Evolutionary conservation across 208 protist species (phyloP).

Genomic region (Crithidia expoeki): DNA sequence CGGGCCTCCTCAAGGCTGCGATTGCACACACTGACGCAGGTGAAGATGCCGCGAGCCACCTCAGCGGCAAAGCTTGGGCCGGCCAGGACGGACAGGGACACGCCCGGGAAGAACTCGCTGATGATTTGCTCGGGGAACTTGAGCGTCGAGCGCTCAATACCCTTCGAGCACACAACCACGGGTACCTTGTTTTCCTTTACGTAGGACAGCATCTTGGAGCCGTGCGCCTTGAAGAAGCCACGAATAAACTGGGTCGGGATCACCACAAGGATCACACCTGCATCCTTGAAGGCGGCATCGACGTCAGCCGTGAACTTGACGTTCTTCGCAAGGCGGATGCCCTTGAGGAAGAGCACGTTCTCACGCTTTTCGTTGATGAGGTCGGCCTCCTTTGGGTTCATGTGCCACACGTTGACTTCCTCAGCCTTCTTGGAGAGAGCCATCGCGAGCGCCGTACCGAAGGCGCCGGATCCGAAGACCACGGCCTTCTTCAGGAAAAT

Average conservation of each 20-base stretch:
- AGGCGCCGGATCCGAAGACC: slow-evolving; percentile 86
- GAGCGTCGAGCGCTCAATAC: slow-evolving; percentile 81
- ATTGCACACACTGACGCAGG: slow-evolving; percentile 74
- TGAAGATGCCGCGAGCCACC: slow-evolving; percentile 80
- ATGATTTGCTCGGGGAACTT: slow-evolving; percentile 86
- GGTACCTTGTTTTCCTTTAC: slow-evolving; percentile 51
- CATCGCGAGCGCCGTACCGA: slow-evolving; percentile 77
- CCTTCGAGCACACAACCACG: slow-evolving; percentile 81
- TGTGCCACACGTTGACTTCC: slow-evolving; percentile 78
- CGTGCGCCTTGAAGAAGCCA: slow-evolving; percentile 69
- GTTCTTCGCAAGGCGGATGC: slow-evolving; percentile 58
- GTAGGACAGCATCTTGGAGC: slow-evolving; percentile 40
- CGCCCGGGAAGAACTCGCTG: slow-evolving; percentile 65
- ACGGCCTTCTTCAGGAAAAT: slow-evolving; percentile 62
- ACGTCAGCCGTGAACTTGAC: slow-evolving; percentile 69
- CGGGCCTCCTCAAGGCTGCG: slow-evolving; percentile 58
- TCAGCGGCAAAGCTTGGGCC: slow-evolving; percentile 91
- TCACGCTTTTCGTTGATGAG: slow-evolving; percentile 73
- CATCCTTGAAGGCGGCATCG: slow-evolving; percentile 44
- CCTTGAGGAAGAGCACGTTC: slow-evolving; percentile 83
- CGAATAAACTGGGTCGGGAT: slow-evolving; percentile 90
- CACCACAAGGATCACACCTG: slow-evolving; percentile 82
- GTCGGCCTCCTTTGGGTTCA: slow-evolving; percentile 60
- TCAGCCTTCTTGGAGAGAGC: slow-evolving; percentile 74
- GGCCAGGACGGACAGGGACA: slow-evolving; percentile 70